Conservation (phyloP, 1,284 basidiomycete genomes). For the Tetrapyrgos nigripes region DNA sequence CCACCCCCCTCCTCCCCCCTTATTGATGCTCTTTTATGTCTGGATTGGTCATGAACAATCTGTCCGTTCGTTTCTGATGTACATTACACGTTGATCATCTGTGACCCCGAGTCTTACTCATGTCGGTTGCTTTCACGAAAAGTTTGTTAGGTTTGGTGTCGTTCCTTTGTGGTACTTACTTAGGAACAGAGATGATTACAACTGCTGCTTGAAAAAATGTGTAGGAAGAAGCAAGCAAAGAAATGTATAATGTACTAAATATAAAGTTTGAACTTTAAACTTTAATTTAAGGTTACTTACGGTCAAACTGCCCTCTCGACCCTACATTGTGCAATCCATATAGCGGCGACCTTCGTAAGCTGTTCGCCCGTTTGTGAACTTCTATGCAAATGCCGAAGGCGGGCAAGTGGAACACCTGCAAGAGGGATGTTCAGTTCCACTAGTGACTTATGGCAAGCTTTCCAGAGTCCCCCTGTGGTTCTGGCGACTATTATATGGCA, state of each 20-base stretch:
- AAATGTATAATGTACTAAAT: constrained; percentile 4
- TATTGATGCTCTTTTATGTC: constrained; percentile 13
- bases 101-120: constrained; percentile 16
- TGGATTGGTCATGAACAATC: constrained; percentile 11
- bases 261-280: too few relatives aligned
- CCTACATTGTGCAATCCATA: too few relatives aligned
- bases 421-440: too few relatives aligned
- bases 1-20: constrained; percentile 7
- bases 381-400: too few relatives aligned
- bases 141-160: constrained; percentile 55
- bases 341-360: too few relatives aligned
- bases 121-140: constrained; percentile 25
- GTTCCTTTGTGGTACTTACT: constrained; percentile 63
- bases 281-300: too few relatives aligned
- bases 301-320: too few relatives aligned
- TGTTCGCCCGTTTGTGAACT: too few relatives aligned
- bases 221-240: constrained; percentile 1
- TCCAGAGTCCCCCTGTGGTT: too few relatives aligned
- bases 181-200: constrained; percentile 64
- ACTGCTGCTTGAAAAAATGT: constrained; percentile 31
- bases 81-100: constrained; percentile 40
- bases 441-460: too few relatives aligned
- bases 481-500: too few relatives aligned
- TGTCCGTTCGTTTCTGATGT: constrained; percentile 36
- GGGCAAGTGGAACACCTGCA: too few relatives aligned